Conservation (phyloP, 2,329 filamentous ascomycete genomes). For the Proliferodiscus dingleyae region DNA sequence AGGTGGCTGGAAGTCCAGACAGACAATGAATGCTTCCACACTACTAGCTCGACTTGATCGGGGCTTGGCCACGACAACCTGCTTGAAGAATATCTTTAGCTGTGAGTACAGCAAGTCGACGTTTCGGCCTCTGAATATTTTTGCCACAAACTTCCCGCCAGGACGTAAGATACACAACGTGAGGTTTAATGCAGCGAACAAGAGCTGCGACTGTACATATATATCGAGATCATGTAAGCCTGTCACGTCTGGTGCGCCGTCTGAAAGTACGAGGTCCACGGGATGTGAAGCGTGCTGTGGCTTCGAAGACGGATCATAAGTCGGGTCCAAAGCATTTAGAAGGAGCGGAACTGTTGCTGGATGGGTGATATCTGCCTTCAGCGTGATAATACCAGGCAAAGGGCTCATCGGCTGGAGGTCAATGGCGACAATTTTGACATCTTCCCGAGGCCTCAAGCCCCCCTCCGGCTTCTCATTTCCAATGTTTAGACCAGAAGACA, state of each 20-base stretch:
- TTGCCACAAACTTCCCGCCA: slow-evolving; percentile 94
- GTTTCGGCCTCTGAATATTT: slow-evolving; percentile 92
- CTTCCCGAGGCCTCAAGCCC: slow-evolving; percentile 46
- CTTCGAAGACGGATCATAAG: slow-evolving; percentile 48
- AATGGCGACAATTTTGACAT: slow-evolving; percentile 92
- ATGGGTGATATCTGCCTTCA: slow-evolving; percentile 95
- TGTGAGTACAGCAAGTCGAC: slow-evolving; percentile 96
- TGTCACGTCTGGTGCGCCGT: slow-evolving; percentile 94
- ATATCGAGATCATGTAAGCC: slow-evolving; percentile 96
- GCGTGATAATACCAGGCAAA: slow-evolving; percentile 83
- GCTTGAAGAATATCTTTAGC: slow-evolving; percentile 82
- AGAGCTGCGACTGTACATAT: slow-evolving; percentile 92
- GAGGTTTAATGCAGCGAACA: slow-evolving; percentile 90
- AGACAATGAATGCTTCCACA: slow-evolving; percentile 95
- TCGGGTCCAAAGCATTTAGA: slow-evolving; percentile 75
- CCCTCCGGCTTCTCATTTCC: slow-evolving; percentile 22
- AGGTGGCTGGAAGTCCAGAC: slow-evolving; percentile 81
- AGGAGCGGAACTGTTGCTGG: slow-evolving; percentile 90
- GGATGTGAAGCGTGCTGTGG: slow-evolving; percentile 60
- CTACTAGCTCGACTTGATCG: slow-evolving; percentile 92
- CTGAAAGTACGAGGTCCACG: slow-evolving; percentile 90
- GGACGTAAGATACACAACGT: slow-evolving; percentile 88
- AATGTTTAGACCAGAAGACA: slow-evolving; percentile 25
- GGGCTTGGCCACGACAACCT: slow-evolving; percentile 88
- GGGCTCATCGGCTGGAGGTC: slow-evolving; percentile 95